phyloP scores from a whole-genome alignment of 1,284 basidiomycete species.

The Meira nashicola region DNA sequence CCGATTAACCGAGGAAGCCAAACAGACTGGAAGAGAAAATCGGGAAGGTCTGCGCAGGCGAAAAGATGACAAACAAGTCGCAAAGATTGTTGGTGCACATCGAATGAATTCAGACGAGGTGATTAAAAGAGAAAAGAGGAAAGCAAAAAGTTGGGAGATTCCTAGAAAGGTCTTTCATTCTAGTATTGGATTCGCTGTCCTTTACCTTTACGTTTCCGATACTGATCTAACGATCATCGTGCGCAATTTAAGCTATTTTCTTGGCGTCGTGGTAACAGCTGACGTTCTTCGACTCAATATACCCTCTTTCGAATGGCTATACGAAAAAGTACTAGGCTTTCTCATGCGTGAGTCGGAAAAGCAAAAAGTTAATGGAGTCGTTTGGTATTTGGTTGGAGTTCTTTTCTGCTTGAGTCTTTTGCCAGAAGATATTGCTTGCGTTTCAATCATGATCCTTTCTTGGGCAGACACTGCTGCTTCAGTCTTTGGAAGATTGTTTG shows the following conservation, averaged over 20 bases:
- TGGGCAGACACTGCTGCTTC: constrained; percentile 97
- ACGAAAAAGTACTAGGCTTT: constrained; percentile 74
- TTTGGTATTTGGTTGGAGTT: constrained; percentile 92
- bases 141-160: constrained; percentile 62
- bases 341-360: constrained; percentile 92
- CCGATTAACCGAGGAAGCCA: constrained; percentile 16
- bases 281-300: constrained; percentile 74
- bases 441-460: constrained; percentile 61
- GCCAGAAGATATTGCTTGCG: constrained; percentile 49
- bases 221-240: constrained; percentile 60
- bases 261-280: constrained; percentile 68
- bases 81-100: constrained; percentile 14
- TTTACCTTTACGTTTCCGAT: constrained; percentile 64
- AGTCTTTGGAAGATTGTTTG: constrained; percentile 81
- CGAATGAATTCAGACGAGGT: constrained; percentile 12
- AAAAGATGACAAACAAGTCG: constrained; percentile 12
- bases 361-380: constrained; percentile 64
- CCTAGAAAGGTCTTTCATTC: constrained; percentile 86
- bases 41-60: constrained; percentile 13
- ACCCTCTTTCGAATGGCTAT: constrained; percentile 67
- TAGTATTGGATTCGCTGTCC: constrained; percentile 80
- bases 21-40: constrained; percentile 15
- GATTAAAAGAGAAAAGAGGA: constrained; percentile 16
- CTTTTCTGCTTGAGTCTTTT: constrained; percentile 68
- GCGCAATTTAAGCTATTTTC: constrained; percentile 63